Evolutionary conservation across 2,329 filamentous ascomycete species (phyloP).

Genomic region (Pseudocercospora pini-densiflorae): DNA sequence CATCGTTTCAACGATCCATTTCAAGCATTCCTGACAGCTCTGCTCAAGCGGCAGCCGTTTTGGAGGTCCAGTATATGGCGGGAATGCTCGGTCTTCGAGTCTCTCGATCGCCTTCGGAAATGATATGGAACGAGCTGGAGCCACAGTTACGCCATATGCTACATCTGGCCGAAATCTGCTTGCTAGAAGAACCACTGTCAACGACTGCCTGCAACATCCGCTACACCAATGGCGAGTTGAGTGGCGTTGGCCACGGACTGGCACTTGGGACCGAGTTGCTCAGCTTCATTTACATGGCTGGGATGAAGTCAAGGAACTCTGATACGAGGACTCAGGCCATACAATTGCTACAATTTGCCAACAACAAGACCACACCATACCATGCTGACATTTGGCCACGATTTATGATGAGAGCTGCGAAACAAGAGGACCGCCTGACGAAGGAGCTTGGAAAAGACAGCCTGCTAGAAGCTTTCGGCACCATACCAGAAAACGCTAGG

Average conservation of each 20-base stretch:
- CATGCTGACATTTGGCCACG: background rate
- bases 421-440: background rate
- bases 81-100: background rate
- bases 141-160: conserved; percentile 10
- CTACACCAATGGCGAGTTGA: background rate
- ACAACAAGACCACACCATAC: conserved; percentile 6
- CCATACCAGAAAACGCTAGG: conserved; percentile 4
- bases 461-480: background rate
- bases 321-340: conserved; percentile 5
- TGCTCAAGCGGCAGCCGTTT: background rate
- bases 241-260: conserved; percentile 8
- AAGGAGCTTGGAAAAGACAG: background rate
- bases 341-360: conserved; percentile 1
- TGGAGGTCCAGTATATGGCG: conserved; percentile 8
- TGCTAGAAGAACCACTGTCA: conserved; percentile 3
- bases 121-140: conserved; percentile 6
- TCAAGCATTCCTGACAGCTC: background rate
- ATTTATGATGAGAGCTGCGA: background rate
- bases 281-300: conserved; percentile 1
- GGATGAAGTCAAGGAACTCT: conserved; percentile 7
- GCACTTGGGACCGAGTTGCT: conserved; percentile 15
- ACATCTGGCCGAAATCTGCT: conserved; percentile 11
- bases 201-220: background rate
- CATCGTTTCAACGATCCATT: background rate
- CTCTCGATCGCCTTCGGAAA: conserved; percentile 2